Evolutionary conservation across 495 filamentous ascomycete species (phyloP), one percentile per base, ranked within the genome.

Genomic region (Xylaria venustula): DNA sequence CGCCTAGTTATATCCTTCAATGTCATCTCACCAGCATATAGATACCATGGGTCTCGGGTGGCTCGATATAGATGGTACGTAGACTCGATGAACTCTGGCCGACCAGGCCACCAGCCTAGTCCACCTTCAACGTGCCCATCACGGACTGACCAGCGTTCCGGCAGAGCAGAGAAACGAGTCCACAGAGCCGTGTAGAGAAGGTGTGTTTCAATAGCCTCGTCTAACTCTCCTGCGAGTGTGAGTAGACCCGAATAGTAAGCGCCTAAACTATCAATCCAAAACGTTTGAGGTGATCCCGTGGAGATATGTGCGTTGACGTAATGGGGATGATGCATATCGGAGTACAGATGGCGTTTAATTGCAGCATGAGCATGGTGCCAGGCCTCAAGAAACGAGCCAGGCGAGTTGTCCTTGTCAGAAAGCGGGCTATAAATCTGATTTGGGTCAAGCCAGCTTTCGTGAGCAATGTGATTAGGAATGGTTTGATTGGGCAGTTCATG

Each of bases 201-300:
- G 73, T 96, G 93, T 5, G 92, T 89, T 64, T 90, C 87, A 46
- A 91, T 87, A 9, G 93, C 94, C 73, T 97, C 93, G 50, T 96
- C 92, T 1, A 98, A 70, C 54, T 96, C 88, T 7, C 94, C 94
- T 36, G 90, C 89, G 8, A 94, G 76, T 0, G 91, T 85, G 12
- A 98, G 82, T n/a, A 98, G 78, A 7, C 94, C 94, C 0, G 95
- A 91, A 72, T 95, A 98, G 73, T 93, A 98, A 6, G 93, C 93
- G 57, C 91, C 92, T 60, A 98, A 78, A 65, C 92, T 97, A 72
- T 98, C 94, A 30, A 97, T 88, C 94, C 94, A 98, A 70, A 88
- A 92, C 14, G 91, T 90, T 49, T 88, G 83, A 20, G 82, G 78
- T 0, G 83, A 84, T 7, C 94, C 94, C 2, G 94, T 97, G 60